Base-by-base conservation (phyloP, 1,139 yeast species). In the Pichia terricola region DNA sequence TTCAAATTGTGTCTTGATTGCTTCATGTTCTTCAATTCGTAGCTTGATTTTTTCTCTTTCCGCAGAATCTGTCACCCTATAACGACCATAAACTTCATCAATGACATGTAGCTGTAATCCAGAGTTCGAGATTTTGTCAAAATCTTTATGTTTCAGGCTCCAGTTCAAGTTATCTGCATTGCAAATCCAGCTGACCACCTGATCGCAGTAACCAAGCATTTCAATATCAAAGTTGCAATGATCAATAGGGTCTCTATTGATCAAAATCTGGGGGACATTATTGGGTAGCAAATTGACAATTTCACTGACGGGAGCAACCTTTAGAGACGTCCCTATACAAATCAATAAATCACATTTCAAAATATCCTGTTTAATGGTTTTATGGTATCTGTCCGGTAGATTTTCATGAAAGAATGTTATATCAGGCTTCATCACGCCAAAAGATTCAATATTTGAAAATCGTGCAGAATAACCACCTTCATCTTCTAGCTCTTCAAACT, bases 301-400 rank as follows among this genome's bases (percentile, higher is more conserved):
- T 47, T 87, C 89, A 39, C 91, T 82, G n/a, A 91, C 97, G 0
- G 98, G 98, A 0, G 95, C 89, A 31, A 91, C 98, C 59, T 89
- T 87, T 47, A 91, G 70, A 27, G 97, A 89, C 0, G 98, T 91
- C 8, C 98, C 98, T 22, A 89, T 80, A 61, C 95, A 83, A 5
- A 91, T 73, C 39, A 91, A 65, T 45, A 91, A 67, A 64, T 91
- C 97, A 64, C 96, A 87, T 30, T 75, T 68, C 25, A 68, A 58
- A 4, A 81, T 68, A 56, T 82, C 91, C 39, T 70, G 65, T 35
- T 72, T 69, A 35, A 85, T 72, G 28, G 74, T 66, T 40, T 75
- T 75, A 53, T 86, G 91, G 56, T 83, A 88, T 43, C 72, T 63
- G n/a, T 70, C 65, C 0, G 97, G 96, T 45, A 91, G 69, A 11